Evolutionary conservation across 179 eudicot genomes (phyloP), one percentile per base, ranked within the genome.

Genomic region (Actinidia chinensis): DNA sequence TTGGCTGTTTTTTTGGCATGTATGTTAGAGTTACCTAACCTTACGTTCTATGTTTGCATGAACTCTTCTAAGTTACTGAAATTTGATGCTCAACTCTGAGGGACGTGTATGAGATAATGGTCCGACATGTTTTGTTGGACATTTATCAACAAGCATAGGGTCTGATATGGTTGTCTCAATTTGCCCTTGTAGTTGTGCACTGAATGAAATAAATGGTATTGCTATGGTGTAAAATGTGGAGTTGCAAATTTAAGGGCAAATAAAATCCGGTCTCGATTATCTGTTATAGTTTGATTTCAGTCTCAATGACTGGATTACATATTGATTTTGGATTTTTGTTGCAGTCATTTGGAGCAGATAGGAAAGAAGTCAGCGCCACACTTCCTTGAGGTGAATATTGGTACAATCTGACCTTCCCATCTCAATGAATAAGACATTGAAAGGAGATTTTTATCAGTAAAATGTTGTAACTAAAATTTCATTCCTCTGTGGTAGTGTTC

Each of bases 261-360:
- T 23, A 60, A 59, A 59, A 59, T 43, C 0, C 2, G 17, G 51
- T 9, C 73, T 69, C 40, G 46, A 69, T 47, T 13, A 46, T 22
- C 51, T 8, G 17, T 43, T 68, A n/a, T 40, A 40, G 28, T 68
- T 40, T 68, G 8, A 33, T 12, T 1, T 4, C 4, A 58, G 18
- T 55, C 63, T 55, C 0, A 20, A 42, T 73, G 48, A 42, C 13
- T 11, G n/a, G 20, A 4, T n/a, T 25, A 25, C n/a, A 0, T 15
- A 43, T 46, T 76, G 78, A 20, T 76, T 48, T 10, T 1, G 28
- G 55, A 10, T 51, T 52, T 52, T 52, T 76, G 22, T 81, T 88
- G 88, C 92, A 92, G 97, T 78, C 90, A 44, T 92, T 89, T 82
- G 97, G 97, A 52, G 93, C 93, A 20, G 97, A 92, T 85, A 88